These are phyloP conservation scores for Rhizomucor pusillus DNA, from an alignment of 371 early-diverging fungal genomes.

Conservation along the genomic window DNA sequence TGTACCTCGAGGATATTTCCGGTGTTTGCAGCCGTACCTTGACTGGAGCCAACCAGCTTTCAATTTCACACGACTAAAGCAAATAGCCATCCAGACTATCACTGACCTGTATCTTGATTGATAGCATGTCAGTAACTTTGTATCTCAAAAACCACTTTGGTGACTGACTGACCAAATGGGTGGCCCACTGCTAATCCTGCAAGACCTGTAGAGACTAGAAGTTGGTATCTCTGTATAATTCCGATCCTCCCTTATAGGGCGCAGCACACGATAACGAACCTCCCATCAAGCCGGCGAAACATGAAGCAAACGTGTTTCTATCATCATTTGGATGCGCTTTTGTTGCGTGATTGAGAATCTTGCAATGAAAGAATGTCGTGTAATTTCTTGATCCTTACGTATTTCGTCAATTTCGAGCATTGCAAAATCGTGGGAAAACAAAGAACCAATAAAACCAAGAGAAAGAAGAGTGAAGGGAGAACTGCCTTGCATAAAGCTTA, in stretches of 20 bases:
- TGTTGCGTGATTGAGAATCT: background rate
- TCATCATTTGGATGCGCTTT: background rate
- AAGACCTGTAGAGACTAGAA: slow-evolving; percentile 51
- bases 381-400: slow-evolving; percentile 1
- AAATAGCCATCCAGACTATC: background rate
- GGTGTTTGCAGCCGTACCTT: slow-evolving; percentile 61
- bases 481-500: too few species aligned
- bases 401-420: slow-evolving; percentile 8
- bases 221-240: background rate
- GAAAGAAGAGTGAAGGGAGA: too few species aligned
- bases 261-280: slow-evolving; percentile 28
- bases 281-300: slow-evolving; percentile 57
- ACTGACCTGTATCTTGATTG: background rate
- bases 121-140: background rate
- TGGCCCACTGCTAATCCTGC: slow-evolving; percentile 66
- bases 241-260: background rate
- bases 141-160: background rate
- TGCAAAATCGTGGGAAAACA: too few species aligned
- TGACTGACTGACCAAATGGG: slow-evolving; percentile 55
- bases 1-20: slow-evolving; percentile 50
- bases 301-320: slow-evolving; percentile 14
- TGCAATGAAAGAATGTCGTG: background rate
- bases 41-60: slow-evolving; percentile 27
- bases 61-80: background rate
- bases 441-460: too few species aligned